phyloP scores from a whole-genome alignment of 2,329 filamentous ascomycete genomes.

The Colletotrichum siamense region DNA sequence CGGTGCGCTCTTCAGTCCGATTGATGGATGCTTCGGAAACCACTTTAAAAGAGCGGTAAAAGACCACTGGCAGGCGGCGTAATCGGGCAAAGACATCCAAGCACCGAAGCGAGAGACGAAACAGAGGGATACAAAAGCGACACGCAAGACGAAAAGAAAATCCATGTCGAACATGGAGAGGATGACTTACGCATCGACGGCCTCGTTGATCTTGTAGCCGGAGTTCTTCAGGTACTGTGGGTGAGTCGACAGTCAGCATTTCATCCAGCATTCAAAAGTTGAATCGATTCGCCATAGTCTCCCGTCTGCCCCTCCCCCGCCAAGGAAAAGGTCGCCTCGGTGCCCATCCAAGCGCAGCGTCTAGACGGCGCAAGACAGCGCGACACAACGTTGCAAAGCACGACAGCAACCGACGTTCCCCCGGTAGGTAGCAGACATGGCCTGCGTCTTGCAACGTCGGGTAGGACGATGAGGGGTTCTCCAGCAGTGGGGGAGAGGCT shows the following conservation, averaged over 20 bases:
- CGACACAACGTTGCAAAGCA: neutral
- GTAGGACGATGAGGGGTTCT: neutral
- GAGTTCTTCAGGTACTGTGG: constrained; percentile 52
- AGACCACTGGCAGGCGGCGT: neutral
- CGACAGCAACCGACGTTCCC: constrained; percentile 1
- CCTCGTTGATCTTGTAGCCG: constrained; percentile 57
- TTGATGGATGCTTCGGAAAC: constrained; percentile 8
- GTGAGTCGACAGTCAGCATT: constrained; percentile 16
- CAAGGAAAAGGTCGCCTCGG: neutral
- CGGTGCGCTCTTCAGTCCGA: constrained; percentile 14
- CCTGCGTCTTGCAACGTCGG: neutral
- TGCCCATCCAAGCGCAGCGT: neutral
- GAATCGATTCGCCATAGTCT: neutral
- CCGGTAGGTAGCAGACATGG: neutral
- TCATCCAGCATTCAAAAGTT: neutral
- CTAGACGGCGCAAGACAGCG: neutral
- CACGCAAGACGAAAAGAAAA: neutral
- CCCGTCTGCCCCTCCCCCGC: neutral
- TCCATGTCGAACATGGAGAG: constrained; percentile 24
- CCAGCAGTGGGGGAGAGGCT: neutral
- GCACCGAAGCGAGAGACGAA: neutral
- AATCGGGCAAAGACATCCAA: neutral
- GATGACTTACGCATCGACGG: constrained; percentile 61
- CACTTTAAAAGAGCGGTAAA: constrained; percentile 4
- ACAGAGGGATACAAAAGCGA: neutral